Evolutionary conservation across 257 asterid genomes (phyloP).

Genomic region (Solanum megistacrolobum): DNA sequence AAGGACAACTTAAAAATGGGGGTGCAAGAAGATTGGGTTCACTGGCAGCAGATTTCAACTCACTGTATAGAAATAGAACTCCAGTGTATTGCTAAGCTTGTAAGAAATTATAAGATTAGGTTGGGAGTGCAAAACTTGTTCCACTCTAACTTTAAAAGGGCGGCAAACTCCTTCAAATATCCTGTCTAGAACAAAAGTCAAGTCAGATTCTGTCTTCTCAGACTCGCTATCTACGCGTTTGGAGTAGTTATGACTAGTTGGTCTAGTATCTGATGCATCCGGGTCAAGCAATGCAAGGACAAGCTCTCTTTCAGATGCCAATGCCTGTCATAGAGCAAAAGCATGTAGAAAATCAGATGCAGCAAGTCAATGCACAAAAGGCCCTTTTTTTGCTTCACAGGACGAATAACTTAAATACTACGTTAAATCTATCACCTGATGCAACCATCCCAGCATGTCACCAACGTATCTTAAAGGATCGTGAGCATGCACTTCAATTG

Average conservation of each 20-base stretch:
- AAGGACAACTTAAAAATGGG: slow-evolving; percentile 3
- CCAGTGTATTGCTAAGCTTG: slow-evolving; percentile 86
- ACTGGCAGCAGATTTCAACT: slow-evolving; percentile 20
- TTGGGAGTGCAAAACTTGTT: slow-evolving; percentile 97
- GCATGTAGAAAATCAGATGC: slow-evolving; percentile 6
- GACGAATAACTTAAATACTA: background rate
- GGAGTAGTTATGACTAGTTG: slow-evolving; percentile 50
- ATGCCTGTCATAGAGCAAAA: slow-evolving; percentile 48
- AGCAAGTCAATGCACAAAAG: background rate
- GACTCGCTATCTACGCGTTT: slow-evolving; percentile 38
- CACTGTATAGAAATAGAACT: slow-evolving; percentile 92
- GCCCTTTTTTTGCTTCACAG: background rate
- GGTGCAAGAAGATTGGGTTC: background rate
- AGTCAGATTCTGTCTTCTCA: slow-evolving; percentile 67
- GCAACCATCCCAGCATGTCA: slow-evolving; percentile 99
- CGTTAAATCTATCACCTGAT: slow-evolving; percentile 47
- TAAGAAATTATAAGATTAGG: slow-evolving; percentile 79
- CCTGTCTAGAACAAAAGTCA: slow-evolving; percentile 89
- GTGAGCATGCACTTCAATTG: slow-evolving; percentile 98
- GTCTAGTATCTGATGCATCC: slow-evolving; percentile 67
- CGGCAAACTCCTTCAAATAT: slow-evolving; percentile 98
- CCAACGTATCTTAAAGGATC: slow-evolving; percentile 98
- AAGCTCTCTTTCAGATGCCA: slow-evolving; percentile 99
- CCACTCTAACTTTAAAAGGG: slow-evolving; percentile 96
- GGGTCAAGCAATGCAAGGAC: slow-evolving; percentile 91